phyloP scores from a whole-genome alignment of 139 green algal genomes.

The Chlamydomonas urium region DNA sequence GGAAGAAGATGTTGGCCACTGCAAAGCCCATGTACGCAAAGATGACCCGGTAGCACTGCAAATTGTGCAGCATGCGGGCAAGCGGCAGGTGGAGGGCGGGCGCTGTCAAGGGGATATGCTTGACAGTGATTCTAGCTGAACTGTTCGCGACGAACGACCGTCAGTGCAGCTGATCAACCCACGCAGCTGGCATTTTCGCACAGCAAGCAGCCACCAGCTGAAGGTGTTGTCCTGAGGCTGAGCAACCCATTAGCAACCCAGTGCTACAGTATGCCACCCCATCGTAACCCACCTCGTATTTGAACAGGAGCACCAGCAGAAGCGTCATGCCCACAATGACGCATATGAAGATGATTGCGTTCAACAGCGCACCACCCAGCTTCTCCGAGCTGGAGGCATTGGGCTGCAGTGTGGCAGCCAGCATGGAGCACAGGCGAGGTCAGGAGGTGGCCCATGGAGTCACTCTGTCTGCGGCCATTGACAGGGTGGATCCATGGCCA shows the following conservation, averaged over 20 bases:
- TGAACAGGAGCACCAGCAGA: constrained; percentile 85
- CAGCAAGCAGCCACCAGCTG: too few relatives aligned
- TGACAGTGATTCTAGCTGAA: too few relatives aligned
- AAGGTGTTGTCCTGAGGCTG: too few relatives aligned
- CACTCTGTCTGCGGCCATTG: neutral
- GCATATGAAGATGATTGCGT: constrained; percentile 87
- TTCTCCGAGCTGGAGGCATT: constrained; percentile 72
- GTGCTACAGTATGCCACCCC: neutral
- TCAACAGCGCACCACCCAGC: constrained; percentile 79
- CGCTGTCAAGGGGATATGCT: too few relatives aligned
- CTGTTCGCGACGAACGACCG: too few relatives aligned
- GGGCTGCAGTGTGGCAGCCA: constrained; percentile 36
- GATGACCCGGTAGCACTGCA: constrained; percentile 81
- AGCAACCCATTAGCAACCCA: too few relatives aligned
- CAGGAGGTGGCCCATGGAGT: neutral
- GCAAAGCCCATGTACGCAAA: constrained; percentile 94
- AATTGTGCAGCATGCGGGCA: too few relatives aligned
- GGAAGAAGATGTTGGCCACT: constrained; percentile 91
- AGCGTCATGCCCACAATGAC: constrained; percentile 87
- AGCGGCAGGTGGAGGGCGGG: too few relatives aligned
- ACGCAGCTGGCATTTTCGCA: too few relatives aligned
- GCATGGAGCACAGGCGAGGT: neutral
- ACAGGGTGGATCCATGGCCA: neutral
- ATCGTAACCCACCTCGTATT: constrained; percentile 62
- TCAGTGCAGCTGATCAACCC: too few relatives aligned